Evolutionary conservation across 164 flowering plant species (phyloP), one percentile per base, ranked within the genome.

Genomic region (Berberis vulgaris): DNA sequence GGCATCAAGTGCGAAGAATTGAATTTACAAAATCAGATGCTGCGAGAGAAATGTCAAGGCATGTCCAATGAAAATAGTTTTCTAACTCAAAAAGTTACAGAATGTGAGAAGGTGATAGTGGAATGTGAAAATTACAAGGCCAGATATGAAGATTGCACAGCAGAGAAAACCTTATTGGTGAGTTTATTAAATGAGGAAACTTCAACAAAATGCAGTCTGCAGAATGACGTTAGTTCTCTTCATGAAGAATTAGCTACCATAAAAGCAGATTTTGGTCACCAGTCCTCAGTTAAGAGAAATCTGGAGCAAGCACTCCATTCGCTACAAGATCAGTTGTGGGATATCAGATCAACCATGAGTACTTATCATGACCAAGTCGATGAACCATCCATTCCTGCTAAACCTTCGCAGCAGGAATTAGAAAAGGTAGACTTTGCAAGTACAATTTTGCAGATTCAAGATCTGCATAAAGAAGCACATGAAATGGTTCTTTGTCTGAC

Each of bases 21-120:
- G 77, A 75, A 68, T 56, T 69, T 69, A 61, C 79, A 77, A 59
- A 88, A 80, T 71, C 78, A 79, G 66, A 71, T 45, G 53, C 69
- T 86, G n/a, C 87, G 89, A 78, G 77, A 73, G 60, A 76, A 84
- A 49, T 60, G 87, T 40, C 75, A 67, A 70, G 66, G 69, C 58
- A 43, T 70, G 57, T 64, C 76, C n/a, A 55, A 60, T 72, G 96
- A 88, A 66, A 94, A 88, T 63, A 45, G 41, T 68, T 69, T 67
- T 64, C 86, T 86, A 53, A 45, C 26, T 52, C 68, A 77, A 76
- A 89, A 84, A 72, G 67, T 86, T 58, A 61, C 70, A 38, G 93
- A 87, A 57, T 74, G 56, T 57, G 93, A 89, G 64, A 67, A 64
- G 46, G 7, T 79, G 53, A 38, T 81, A 45, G 58, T 60, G 57